phyloP scores from a whole-genome alignment of 2,329 filamentous ascomycete genomes.

The Penicillium crustosum region DNA sequence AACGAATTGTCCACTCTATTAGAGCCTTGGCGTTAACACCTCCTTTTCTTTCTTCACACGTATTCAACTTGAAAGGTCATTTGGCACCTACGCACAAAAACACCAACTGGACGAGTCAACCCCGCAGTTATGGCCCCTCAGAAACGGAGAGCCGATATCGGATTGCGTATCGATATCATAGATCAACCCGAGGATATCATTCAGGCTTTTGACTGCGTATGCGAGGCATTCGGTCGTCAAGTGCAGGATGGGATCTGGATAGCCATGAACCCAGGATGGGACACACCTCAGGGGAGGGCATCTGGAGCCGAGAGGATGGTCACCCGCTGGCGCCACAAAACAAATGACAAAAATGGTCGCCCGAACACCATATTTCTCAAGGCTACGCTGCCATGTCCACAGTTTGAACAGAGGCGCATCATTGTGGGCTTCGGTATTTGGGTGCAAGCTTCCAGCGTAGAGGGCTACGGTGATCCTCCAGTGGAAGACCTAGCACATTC shows the following conservation, averaged over 20 bases:
- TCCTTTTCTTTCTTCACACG: background rate
- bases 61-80: background rate
- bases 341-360: slow-evolving; percentile 42
- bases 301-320: slow-evolving; percentile 41
- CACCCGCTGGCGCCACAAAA: slow-evolving; percentile 43
- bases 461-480: slow-evolving; percentile 49
- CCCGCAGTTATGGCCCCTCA: background rate
- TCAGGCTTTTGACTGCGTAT: slow-evolving; percentile 8
- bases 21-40: background rate
- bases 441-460: slow-evolving; percentile 53
- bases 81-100: background rate
- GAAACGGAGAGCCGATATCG: background rate
- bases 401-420: background rate
- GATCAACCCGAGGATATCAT: slow-evolving; percentile 7
- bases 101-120: background rate
- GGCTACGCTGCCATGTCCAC: slow-evolving; percentile 45
- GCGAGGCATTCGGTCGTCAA: slow-evolving; percentile 51
- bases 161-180: slow-evolving; percentile 8
- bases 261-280: slow-evolving; percentile 56
- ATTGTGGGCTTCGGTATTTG: slow-evolving; percentile 59
- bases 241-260: slow-evolving; percentile 54
- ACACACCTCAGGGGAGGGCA: slow-evolving; percentile 48
- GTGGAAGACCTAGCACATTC: slow-evolving; percentile 2
- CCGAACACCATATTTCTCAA: slow-evolving; percentile 55
- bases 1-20: background rate